Conservation (phyloP, 2,329 filamentous ascomycete species). For the Xylaria sp. region DNA sequence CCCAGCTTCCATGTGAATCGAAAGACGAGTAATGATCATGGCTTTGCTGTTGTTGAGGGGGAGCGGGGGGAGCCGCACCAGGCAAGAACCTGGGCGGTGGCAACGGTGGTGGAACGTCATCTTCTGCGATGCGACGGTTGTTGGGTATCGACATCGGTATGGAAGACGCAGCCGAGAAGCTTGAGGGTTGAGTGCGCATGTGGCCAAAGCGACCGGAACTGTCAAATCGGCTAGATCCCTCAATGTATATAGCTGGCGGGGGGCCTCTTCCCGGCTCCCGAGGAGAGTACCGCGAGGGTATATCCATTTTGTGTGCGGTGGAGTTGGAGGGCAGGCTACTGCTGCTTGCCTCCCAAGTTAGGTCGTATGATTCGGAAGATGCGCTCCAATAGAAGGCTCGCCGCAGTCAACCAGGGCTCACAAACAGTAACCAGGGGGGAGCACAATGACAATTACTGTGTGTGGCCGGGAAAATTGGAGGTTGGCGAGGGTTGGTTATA, state of each 20-base stretch:
- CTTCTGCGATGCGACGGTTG: slow-evolving; percentile 28
- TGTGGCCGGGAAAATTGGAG: not conserved
- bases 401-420: slow-evolving; percentile 15
- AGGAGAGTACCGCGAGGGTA: slow-evolving; percentile 28
- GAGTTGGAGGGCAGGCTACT: slow-evolving; percentile 1
- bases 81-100: slow-evolving; percentile 34
- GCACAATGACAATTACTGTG: slow-evolving; percentile 1
- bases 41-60: not conserved
- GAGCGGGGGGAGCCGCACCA: slow-evolving; percentile 24
- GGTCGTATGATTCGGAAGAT: slow-evolving; percentile 15
- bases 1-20: slow-evolving; percentile 30
- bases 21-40: slow-evolving; percentile 29
- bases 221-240: slow-evolving; percentile 26
- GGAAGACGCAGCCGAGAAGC: slow-evolving; percentile 30
- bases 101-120: slow-evolving; percentile 35
- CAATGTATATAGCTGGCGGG: slow-evolving; percentile 31
- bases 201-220: slow-evolving; percentile 24
- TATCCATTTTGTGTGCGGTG: slow-evolving; percentile 26
- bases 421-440: slow-evolving; percentile 1
- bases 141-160: slow-evolving; percentile 36
- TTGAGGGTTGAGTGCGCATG: slow-evolving; percentile 24
- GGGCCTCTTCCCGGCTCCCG: slow-evolving; percentile 29
- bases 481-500: not conserved
- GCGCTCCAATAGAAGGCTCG: slow-evolving; percentile 21
- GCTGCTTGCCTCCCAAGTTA: slow-evolving; percentile 13